Base-by-base conservation (phyloP, 2,329 filamentous ascomycete species). In the Pseudocercospora cruenta region DNA sequence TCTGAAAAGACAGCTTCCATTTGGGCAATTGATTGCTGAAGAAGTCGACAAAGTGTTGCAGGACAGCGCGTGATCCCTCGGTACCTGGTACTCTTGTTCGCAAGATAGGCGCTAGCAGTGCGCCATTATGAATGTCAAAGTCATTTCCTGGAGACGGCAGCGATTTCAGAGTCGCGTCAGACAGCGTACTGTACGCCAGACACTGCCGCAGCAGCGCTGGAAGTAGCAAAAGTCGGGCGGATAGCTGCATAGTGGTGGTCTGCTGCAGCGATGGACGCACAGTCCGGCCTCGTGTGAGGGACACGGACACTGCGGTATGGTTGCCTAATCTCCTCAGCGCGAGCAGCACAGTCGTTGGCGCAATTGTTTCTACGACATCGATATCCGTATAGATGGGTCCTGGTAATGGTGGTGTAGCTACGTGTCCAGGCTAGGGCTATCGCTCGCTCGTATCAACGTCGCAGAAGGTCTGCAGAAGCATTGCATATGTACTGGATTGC, bases 31-130 rank as follows among this genome's bases (percentile, higher is more conserved):
- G 82, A 5, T 82, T 83, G 58, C 80, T 80, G 81, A 98, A 97
- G 85, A 95, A 98, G 77, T 90, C 82, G 74, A 90, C 86, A 75
- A 99, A 93, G 80, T 98, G 94, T 51, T 87, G 84, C 72, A 95
- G 90, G 2, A 91, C 92, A 60, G 85, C 85, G 16, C 81, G 78
- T 14, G 90, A 92, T 28, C 93, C 93, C 0, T 89, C 84, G 0
- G 93, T 96, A 16, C 94, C 95, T 6, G 95, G 92, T 0, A 99
- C 94, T 67, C 95, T 91, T 1, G 95, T 90, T 59, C 91, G 88
- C 62, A 99, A 84, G 73, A 99, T 94, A 1, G 94, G 95, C 3
- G 94, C 86, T 33, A 99, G 87, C 19, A 99, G 85, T 3, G 86
- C 82, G 71, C 93, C 93, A 36, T 83, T 85, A 67, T 90, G 80